Base-by-base conservation (phyloP, 1,284 basidiomycete species). In the Ganoderma leucocontextum region DNA sequence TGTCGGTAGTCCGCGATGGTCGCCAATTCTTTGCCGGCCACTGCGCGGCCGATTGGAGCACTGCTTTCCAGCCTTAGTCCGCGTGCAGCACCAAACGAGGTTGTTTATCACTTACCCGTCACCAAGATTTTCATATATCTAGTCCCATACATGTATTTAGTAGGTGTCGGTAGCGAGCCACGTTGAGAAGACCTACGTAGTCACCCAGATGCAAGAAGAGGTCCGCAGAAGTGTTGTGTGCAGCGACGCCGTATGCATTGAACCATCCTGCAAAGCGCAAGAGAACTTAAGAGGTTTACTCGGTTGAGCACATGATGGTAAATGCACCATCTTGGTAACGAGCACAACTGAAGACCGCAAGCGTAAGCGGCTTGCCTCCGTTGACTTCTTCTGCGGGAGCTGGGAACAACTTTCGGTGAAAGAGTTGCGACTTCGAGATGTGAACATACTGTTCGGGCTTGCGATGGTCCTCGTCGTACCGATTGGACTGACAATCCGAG, bases 131-230 rank as follows among this genome's bases (percentile, higher is more conserved):
- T 88, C 86, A 69, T 88, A 88, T 38, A 86, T 86, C 84, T 86
- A 69, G 8, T 33, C 33, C 6, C 19, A 4, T 49, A 1, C 15
- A 7, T 35, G 25, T 19, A 15, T 19, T 36, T 19, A 29, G 10
- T 7, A 25, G 5, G 22, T 49, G 22, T 25, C 2, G 38, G 3
- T 8, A 3, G 5, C 0, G 2, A n/a, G 25, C 8, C 10, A 29
- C 0, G 3, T 6, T 19, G n/a, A 15, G 4, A 15, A 15, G 2
- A 62, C 83, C 35, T 68, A 87, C 88, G 77, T 91, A 91, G 78
- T 91, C 89, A 13, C 89, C 90, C 36, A 91, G 82, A 74, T 91
- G 90, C 52, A 91, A 75, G 69, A 88, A 89, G 61, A 88, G 80
- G 73, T 91, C 89, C 2, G 88, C 83, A 35, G 82, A 81, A 12